These are phyloP conservation scores for Colletotrichum musicola DNA, from an alignment of 2,329 filamentous ascomycete genomes.

Conservation along the genomic window DNA sequence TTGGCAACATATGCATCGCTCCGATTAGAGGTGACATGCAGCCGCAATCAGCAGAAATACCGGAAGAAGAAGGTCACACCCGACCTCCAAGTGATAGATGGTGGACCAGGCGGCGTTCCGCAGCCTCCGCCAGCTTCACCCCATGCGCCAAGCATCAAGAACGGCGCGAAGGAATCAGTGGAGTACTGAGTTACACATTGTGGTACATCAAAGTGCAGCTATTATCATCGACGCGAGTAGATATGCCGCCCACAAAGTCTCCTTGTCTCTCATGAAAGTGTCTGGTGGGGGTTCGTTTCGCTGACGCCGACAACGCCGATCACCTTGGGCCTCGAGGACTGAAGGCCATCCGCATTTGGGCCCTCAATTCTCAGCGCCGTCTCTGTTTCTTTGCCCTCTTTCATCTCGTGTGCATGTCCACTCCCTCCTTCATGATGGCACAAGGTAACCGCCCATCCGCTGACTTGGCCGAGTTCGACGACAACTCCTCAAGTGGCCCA, in stretches of 20 bases:
- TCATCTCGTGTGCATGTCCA: too few species aligned
- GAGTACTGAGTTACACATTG: background rate
- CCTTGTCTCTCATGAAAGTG: too few species aligned
- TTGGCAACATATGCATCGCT: background rate
- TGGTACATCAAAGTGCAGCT: background rate
- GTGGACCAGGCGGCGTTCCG: background rate
- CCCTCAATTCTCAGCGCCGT: too few species aligned
- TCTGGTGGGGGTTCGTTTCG: too few species aligned
- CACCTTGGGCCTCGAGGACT: background rate
- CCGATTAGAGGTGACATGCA: background rate
- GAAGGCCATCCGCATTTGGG: too few species aligned
- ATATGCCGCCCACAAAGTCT: background rate
- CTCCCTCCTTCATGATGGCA: too few species aligned
- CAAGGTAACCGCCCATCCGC: background rate
- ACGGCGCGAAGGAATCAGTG: slow-evolving; percentile 1
- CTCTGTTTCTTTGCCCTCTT: background rate
- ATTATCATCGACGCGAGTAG: background rate
- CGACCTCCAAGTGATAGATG: background rate
- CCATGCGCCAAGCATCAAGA: slow-evolving; percentile 3
- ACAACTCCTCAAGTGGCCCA: background rate
- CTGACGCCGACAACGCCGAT: background rate
- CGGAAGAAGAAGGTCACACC: slow-evolving; percentile 1
- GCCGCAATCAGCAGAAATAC: background rate
- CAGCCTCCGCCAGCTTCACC: too few species aligned
- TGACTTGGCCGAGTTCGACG: background rate